These are phyloP conservation scores for Allium fistulosum DNA, from an alignment of 106 monocot species.

Conservation along the genomic window DNA sequence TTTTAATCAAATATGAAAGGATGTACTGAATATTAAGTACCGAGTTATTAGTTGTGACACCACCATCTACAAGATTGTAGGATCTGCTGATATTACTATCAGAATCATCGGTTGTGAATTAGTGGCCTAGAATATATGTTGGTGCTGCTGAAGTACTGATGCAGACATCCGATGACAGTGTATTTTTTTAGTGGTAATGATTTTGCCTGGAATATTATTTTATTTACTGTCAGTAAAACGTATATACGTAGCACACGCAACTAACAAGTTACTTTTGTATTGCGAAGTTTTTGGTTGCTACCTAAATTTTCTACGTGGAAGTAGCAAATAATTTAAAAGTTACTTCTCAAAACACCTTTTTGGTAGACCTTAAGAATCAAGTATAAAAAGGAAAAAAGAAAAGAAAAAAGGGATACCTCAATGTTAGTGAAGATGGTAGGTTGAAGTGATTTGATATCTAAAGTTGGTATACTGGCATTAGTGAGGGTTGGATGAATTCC, in stretches of 20 bases:
- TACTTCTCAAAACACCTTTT: no score
- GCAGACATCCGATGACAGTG: slow-evolving; percentile 39
- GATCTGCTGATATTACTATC: slow-evolving; percentile 4
- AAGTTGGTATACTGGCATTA: slow-evolving; percentile 45
- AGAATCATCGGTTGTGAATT: slow-evolving; percentile 25
- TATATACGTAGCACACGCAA: no score
- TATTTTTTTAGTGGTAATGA: slow-evolving; percentile 4
- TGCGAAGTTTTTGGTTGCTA: slow-evolving; percentile 8
- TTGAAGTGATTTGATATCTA: slow-evolving; percentile 8
- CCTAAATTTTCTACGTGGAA: no score
- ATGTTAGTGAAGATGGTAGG: slow-evolving; percentile 44
- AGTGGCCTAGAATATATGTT: slow-evolving; percentile 48
- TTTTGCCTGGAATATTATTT: no score
- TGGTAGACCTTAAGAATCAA: no score
- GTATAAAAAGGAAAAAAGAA: no score
- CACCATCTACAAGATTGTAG: slow-evolving; percentile 59
- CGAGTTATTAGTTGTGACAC: slow-evolving; percentile 55
- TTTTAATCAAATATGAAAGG: background rate
- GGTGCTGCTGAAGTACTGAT: slow-evolving; percentile 54
- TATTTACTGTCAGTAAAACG: no score
- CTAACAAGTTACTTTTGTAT: background rate
- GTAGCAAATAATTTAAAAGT: no score
- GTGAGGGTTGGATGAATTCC: slow-evolving; percentile 36
- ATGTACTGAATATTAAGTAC: slow-evolving; percentile 5
- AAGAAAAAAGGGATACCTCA: slow-evolving; percentile 18